Percentiles rank a stretch among this genome's conserved stretches.
Evolutionary conservation across 208 protist species (phyloP).

Genomic region (Porcisia deanei): DNA sequence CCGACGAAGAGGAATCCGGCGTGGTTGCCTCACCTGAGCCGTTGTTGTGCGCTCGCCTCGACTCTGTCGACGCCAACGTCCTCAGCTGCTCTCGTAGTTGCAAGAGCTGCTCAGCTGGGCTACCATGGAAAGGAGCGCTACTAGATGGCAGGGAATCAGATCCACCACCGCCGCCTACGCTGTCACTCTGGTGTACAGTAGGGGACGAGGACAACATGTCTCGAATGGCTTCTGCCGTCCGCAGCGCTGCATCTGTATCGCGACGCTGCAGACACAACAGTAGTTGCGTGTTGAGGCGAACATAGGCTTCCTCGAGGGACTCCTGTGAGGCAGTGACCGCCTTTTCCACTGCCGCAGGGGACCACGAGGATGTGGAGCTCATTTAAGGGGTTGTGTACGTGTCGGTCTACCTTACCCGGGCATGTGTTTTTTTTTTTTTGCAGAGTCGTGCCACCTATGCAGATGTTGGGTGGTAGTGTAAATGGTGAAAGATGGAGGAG

Average conservation of each 20-base stretch:
- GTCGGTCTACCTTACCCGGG: neutral
- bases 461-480: neutral
- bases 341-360: neutral
- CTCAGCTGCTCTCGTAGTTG: constrained; percentile 1
- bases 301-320: constrained; percentile 16
- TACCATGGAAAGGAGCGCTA: constrained; percentile 7
- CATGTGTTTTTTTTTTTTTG: neutral
- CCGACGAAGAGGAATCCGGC: constrained; percentile 2
- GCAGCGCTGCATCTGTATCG: constrained; percentile 8
- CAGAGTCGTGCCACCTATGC: neutral
- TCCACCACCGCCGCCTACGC: neutral
- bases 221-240: constrained; percentile 12
- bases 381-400: neutral
- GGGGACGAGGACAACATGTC: neutral
- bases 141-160: neutral
- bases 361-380: neutral
- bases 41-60: neutral
- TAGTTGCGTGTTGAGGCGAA: constrained; percentile 20
- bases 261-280: constrained; percentile 21
- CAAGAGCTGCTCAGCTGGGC: constrained; percentile 19
- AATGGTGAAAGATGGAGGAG: neutral
- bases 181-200: neutral
- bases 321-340: neutral
- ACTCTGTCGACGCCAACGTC: neutral
- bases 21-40: neutral